These are phyloP conservation scores for Rhizopus arrhizus DNA, from an alignment of 371 early-diverging fungal species.

Conservation along the genomic window DNA sequence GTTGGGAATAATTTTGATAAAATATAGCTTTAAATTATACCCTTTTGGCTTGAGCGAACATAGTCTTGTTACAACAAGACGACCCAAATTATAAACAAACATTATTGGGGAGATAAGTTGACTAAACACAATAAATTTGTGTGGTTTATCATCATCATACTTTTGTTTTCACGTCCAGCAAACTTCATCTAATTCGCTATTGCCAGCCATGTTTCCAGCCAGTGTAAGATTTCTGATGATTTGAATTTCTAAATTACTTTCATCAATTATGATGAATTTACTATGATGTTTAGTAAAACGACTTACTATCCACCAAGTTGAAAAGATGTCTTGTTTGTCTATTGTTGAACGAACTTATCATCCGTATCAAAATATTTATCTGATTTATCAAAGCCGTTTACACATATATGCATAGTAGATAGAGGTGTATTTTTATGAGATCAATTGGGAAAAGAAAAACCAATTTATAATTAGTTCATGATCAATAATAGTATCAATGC, in stretches of 20 bases:
- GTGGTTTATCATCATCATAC: constrained; percentile 47
- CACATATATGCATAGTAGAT: too few relatives aligned
- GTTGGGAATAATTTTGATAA: background rate
- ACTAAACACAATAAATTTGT: constrained; percentile 59
- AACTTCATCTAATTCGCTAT: constrained; percentile 59
- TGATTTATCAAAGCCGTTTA: constrained; percentile 44
- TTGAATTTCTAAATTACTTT: constrained; percentile 25
- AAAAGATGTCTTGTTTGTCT: constrained; percentile 54
- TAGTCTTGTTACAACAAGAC: constrained; percentile 53
- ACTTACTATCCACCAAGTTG: constrained; percentile 53
- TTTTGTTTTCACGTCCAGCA: constrained; percentile 45
- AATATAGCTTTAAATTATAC: constrained; percentile 25
- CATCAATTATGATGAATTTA: constrained; percentile 44
- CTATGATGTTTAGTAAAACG: constrained; percentile 69
- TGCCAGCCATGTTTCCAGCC: constrained; percentile 75
- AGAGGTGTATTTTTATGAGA: too few relatives aligned
- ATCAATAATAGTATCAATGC: constrained; percentile 62
- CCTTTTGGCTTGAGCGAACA: constrained; percentile 40
- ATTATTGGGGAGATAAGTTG: constrained; percentile 43
- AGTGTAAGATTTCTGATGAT: constrained; percentile 64
- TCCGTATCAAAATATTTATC: constrained; percentile 59
- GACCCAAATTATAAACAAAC: constrained; percentile 61
- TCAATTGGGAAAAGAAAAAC: background rate
- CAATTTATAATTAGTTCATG: constrained; percentile 62
- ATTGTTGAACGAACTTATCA: constrained; percentile 58